These are phyloP conservation scores for Porcisia deanei DNA, from an alignment of 208 protist genomes.

Conservation along the genomic window DNA sequence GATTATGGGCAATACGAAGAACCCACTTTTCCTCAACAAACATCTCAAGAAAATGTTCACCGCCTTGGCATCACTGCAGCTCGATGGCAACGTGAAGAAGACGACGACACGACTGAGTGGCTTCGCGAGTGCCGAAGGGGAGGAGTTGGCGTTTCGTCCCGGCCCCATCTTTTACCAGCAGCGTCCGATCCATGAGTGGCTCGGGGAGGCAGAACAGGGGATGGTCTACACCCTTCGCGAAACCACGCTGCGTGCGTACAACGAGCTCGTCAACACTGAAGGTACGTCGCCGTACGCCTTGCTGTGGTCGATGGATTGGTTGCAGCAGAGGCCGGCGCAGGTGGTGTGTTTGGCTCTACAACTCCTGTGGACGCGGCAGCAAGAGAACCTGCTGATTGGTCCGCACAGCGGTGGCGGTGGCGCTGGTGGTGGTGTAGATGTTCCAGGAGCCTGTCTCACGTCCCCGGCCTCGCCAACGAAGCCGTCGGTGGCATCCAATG, in stretches of 20 bases:
- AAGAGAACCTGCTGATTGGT: conserved; percentile 74
- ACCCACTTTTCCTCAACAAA: conserved; percentile 94
- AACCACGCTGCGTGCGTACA: conserved; percentile 50
- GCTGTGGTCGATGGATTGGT: conserved; percentile 81
- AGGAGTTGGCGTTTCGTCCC: conserved; percentile 80
- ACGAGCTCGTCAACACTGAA: conserved; percentile 22
- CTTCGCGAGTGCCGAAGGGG: conserved; percentile 94
- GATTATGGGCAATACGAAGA: conserved; percentile 98
- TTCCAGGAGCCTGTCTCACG: not conserved
- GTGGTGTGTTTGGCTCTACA: conserved; percentile 93
- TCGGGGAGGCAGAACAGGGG: conserved; percentile 85
- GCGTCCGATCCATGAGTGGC: conserved; percentile 94
- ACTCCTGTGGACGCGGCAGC: conserved; percentile 89
- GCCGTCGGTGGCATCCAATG: conserved; percentile 29
- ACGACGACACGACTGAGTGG: conserved; percentile 61
- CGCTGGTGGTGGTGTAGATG: not conserved
- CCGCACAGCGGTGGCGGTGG: conserved; percentile 1
- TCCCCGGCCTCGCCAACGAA: conserved; percentile 4
- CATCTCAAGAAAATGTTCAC: conserved; percentile 99
- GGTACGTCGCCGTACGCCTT: conserved; percentile 16
- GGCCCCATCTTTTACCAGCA: conserved; percentile 57
- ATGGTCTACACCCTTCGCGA: conserved; percentile 91
- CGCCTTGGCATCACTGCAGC: conserved; percentile 91
- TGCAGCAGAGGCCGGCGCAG: conserved; percentile 91
- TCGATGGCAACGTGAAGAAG: conserved; percentile 23